A percentile compares a stretch with the other conserved stretches of the same genome.
Conservation (phyloP, 164 flowering plant species). For the Vitis cinerea region DNA sequence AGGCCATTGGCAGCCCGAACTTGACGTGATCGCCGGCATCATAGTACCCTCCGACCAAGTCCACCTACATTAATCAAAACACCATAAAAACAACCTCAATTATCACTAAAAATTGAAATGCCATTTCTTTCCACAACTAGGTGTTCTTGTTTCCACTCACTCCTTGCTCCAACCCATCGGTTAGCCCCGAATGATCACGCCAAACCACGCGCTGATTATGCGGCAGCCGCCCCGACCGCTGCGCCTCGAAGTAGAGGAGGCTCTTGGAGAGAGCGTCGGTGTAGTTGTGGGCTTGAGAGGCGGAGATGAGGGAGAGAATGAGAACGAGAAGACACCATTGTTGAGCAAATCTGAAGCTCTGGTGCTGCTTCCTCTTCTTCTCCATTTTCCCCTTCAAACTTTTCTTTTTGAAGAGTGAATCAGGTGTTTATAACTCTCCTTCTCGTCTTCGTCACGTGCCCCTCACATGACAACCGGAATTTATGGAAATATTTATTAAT, state of each 20-base stretch:
- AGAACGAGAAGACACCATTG: conserved; percentile 5
- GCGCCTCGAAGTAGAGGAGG: conserved; percentile 66
- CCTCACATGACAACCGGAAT: no score
- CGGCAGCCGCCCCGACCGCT: conserved; percentile 67
- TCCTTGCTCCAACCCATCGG: conserved; percentile 70
- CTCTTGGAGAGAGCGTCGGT: conserved; percentile 55
- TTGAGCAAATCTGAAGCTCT: background rate
- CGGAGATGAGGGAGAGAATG: conserved; percentile 8
- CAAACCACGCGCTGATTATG: conserved; percentile 61
- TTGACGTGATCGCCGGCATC: conserved; percentile 71
- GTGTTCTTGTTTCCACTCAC: conserved; percentile 18
- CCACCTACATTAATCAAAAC: conserved; percentile 33
- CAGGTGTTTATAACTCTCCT: background rate
- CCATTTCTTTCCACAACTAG: no score
- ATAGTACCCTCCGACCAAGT: conserved; percentile 66
- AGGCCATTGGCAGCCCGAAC: conserved; percentile 65
- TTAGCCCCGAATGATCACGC: conserved; percentile 73
- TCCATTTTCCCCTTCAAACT: conserved; percentile 1
- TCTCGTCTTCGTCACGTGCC: background rate
- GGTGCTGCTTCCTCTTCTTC: conserved; percentile 5
- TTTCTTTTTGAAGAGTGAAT: no score
- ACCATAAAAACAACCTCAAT: background rate
- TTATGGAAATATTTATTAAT: no score
- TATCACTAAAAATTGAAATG: background rate
- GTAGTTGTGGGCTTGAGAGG: conserved; percentile 32